phyloP scores from a whole-genome alignment of 148 eudicot species.

The Camellia granthamiana region DNA sequence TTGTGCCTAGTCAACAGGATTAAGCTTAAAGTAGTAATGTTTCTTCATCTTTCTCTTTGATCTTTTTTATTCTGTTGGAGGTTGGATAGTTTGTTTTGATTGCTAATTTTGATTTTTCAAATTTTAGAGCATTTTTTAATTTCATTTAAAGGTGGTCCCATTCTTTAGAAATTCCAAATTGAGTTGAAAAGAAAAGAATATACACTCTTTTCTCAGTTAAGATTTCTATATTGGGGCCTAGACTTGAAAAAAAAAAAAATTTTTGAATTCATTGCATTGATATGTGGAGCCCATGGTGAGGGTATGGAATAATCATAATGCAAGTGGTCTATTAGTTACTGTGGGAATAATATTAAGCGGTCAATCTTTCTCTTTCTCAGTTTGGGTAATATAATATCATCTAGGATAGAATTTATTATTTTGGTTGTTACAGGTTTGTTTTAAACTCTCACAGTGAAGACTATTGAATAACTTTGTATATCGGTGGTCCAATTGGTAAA shows the following conservation, averaged over 20 bases:
- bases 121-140: neutral
- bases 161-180: conserved; percentile 3
- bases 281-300: no score
- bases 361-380: neutral
- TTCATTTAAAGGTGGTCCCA: neutral
- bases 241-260: neutral
- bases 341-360: neutral
- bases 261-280: neutral
- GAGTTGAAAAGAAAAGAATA: neutral
- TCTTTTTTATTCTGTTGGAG: conserved; percentile 1
- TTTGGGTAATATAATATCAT: neutral
- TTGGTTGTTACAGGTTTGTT: neutral
- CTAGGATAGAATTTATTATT: neutral
- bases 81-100: neutral
- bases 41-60: neutral
- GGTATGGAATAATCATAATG: neutral
- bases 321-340: neutral
- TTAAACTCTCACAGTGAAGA: neutral
- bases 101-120: neutral
- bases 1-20: neutral
- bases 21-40: neutral
- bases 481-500: neutral
- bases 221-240: neutral
- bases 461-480: neutral
- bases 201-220: neutral